Evolutionary conservation across 768 basidiomycete genomes (phyloP), one percentile per base, ranked within the genome.

Genomic region (Boletus sp.): DNA sequence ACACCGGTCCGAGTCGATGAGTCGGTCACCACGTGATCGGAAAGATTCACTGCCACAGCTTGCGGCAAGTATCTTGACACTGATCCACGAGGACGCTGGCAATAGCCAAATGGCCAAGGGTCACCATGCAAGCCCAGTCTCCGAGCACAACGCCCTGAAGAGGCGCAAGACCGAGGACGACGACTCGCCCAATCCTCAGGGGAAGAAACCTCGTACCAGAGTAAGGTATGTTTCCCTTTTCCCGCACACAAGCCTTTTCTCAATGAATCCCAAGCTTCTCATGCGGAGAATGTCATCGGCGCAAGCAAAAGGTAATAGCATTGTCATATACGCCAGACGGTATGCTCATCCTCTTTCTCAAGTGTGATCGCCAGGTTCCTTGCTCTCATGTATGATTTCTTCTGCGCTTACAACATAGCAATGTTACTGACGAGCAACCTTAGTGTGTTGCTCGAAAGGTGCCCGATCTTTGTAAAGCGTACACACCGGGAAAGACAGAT

Each of bases 281-380:
- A 9, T 91, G 90, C 53, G 88, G 88, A 17, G 90, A 93, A 74
- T 93, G 91, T 59, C 91, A 93, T 74, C 82, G 90, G 21, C 77
- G 90, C 57, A 93, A 93, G 68, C 90, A 93, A 72, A 92, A 92
- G 80, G 90, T 88, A 52, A 8, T 54, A 44, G 23, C 35, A 23
- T 27, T 34, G 50, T 46, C 29, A 35, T 58, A 30, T 59, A 15
- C 45, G 60, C 64, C 55, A 60, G 51, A 50, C 46, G 44, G 30
- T 43, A 37, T 44, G 25, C 68, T 71, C 5, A 70, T 49, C 27
- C 34, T 7, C n/a, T 57, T 45, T 51, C 10, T 46, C 40, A 33
- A 93, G 88, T 93, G 90, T 74, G 88, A 93, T 71, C 82, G 90
- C 56, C 89, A 91, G 73, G 72, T 87, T 53, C 90, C 90, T 23